phyloP scores from a whole-genome alignment of 192 early-diverging fungal species.

The Coemansia sp. region DNA sequence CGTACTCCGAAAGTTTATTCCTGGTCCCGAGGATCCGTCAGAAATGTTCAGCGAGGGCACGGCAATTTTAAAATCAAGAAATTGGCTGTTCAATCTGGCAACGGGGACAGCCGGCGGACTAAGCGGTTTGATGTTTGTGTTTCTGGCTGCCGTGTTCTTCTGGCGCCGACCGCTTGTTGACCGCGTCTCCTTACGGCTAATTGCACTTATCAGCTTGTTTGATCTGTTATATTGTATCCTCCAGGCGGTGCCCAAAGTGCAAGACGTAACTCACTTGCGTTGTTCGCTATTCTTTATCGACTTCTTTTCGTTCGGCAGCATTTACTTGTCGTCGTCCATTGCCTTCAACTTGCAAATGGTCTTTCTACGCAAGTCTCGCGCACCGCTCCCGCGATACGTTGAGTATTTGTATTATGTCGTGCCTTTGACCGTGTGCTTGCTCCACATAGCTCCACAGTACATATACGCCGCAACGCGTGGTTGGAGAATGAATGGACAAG shows the following conservation, averaged over 20 bases:
- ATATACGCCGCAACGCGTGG: constrained; percentile 20
- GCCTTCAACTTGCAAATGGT: constrained; percentile 49
- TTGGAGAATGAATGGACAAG: constrained; percentile 12
- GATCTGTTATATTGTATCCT: constrained; percentile 27
- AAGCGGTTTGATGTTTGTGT: constrained; percentile 24
- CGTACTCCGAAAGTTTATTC: not conserved
- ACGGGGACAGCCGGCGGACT: constrained; percentile 2
- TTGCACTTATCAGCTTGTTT: constrained; percentile 34
- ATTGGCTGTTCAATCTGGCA: constrained; percentile 10
- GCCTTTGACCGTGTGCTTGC: constrained; percentile 10
- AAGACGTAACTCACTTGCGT: not conserved
- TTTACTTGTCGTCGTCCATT: constrained; percentile 40
- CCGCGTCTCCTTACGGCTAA: constrained; percentile 39
- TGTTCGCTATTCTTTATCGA: constrained; percentile 15
- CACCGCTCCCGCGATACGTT: constrained; percentile 26
- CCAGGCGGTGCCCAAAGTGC: not conserved
- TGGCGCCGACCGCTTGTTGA: constrained; percentile 42
- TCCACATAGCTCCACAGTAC: constrained; percentile 24
- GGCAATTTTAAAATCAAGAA: not conserved
- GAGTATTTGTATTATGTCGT: constrained; percentile 40
- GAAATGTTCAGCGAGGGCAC: not conserved
- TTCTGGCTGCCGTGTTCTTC: constrained; percentile 24
- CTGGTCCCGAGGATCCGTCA: constrained; percentile 15
- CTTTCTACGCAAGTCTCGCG: constrained; percentile 25
- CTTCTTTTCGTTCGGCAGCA: constrained; percentile 15